Conservation (phyloP, 106 monocot species). For the Amphibolis antarctica region DNA sequence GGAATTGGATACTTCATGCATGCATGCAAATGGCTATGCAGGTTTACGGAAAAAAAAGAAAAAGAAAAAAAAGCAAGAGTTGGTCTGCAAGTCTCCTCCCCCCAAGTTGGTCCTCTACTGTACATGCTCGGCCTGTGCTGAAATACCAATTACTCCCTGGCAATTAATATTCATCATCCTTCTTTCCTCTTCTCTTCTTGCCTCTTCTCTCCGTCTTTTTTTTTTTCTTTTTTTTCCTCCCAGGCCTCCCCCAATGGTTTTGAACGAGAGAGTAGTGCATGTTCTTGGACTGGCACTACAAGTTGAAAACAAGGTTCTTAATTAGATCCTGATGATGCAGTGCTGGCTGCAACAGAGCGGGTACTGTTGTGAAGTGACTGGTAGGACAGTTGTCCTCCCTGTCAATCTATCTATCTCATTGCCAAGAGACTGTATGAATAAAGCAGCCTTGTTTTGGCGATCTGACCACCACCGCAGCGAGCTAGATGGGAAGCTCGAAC, state of each 20-base stretch:
- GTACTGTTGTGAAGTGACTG: constrained; percentile 86
- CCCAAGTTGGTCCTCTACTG: background rate
- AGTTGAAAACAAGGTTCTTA: constrained; percentile 10
- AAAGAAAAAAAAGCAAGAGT: background rate
- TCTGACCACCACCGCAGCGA: background rate
- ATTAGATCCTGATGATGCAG: constrained; percentile 17
- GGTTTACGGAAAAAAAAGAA: background rate
- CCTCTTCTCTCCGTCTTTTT: background rate
- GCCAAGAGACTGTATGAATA: constrained; percentile 17
- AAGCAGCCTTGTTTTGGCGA: constrained; percentile 29
- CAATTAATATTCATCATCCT: constrained; percentile 6
- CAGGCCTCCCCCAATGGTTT: background rate
- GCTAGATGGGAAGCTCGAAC: constrained; percentile 8
- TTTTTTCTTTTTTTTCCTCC: background rate
- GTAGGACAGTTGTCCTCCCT: constrained; percentile 47
- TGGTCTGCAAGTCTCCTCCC: background rate
- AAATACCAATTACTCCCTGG: constrained; percentile 9
- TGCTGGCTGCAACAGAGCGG: constrained; percentile 46
- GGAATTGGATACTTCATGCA: background rate
- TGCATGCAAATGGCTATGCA: background rate
- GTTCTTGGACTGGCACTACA: constrained; percentile 8
- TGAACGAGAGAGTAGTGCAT: constrained; percentile 3
- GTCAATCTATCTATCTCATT: constrained; percentile 32
- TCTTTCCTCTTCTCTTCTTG: background rate
- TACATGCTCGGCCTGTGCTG: constrained; percentile 7